A percentile compares a stretch with the other conserved stretches of the same genome.
Evolutionary conservation across 306 rosid species (phyloP).

Genomic region (Acmispon strigosus): DNA sequence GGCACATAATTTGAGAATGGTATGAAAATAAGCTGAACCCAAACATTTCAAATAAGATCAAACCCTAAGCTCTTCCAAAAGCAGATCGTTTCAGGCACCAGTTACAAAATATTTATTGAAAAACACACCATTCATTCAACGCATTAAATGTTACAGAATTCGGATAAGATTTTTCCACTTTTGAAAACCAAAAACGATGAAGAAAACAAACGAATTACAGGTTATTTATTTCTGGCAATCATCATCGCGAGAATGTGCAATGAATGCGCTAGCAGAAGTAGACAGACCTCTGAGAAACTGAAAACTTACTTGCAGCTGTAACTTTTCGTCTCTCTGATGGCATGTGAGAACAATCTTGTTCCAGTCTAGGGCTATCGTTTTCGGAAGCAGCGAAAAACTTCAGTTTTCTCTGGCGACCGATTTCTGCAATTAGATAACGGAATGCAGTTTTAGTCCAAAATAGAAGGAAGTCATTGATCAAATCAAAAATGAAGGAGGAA

Average conservation of each 20-base stretch:
- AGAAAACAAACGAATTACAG: neutral
- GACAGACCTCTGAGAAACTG: neutral
- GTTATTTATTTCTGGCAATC: neutral
- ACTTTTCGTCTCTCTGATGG: constrained; percentile 11
- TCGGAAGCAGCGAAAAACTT: constrained; percentile 17
- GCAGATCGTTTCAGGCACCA: too few species aligned
- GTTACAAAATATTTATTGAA: too few species aligned
- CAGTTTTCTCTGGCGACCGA: constrained; percentile 21
- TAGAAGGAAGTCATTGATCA: too few species aligned
- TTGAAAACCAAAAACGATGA: too few species aligned
- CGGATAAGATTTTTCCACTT: too few species aligned
- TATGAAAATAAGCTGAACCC: too few species aligned
- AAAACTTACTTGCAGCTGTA: constrained; percentile 14
- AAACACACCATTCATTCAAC: too few species aligned
- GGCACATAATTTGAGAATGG: too few species aligned
- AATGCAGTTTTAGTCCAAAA: neutral
- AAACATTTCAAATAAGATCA: too few species aligned
- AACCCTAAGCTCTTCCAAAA: too few species aligned
- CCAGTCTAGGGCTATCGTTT: constrained; percentile 7
- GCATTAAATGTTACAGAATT: too few species aligned
- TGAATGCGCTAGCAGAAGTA: neutral
- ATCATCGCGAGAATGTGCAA: neutral
- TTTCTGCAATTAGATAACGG: neutral
- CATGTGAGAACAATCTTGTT: constrained; percentile 8
- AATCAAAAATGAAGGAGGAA: too few species aligned